phyloP scores from a whole-genome alignment of 768 basidiomycete species.

The Omphalotus guepiniiformis region DNA sequence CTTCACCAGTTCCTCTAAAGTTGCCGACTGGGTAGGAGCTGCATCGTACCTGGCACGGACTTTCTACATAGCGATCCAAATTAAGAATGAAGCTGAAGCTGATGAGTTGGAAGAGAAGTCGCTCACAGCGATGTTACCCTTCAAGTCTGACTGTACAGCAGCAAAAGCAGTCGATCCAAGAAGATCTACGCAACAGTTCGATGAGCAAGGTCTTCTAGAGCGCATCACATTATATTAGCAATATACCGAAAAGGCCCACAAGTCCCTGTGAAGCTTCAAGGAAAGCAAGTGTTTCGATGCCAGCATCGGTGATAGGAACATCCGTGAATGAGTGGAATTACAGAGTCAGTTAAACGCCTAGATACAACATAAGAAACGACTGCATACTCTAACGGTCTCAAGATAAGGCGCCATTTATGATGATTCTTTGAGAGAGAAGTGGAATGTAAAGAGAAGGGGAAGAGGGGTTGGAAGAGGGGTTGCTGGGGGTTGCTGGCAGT shows the following conservation, averaged over 20 bases:
- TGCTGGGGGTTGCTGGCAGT: conserved; percentile 5
- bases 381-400: conserved; percentile 64
- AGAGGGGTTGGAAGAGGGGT: conserved; percentile 7
- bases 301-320: conserved; percentile 80
- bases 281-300: conserved; percentile 86
- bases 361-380: conserved; percentile 12
- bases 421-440: conserved; percentile 13
- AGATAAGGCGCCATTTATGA: conserved; percentile 70
- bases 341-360: neutral
- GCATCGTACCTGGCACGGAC: conserved; percentile 76
- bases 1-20: conserved; percentile 79
- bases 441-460: conserved; percentile 13
- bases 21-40: conserved; percentile 57
- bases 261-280: conserved; percentile 86
- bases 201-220: neutral
- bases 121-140: conserved; percentile 85
- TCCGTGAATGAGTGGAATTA: conserved; percentile 80
- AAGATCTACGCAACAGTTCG: conserved; percentile 76
- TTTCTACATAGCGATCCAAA: conserved; percentile 61
- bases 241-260: conserved; percentile 81
- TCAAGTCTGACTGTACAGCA: conserved; percentile 81
- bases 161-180: conserved; percentile 82
- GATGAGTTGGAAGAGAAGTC: conserved; percentile 5
- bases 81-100: conserved; percentile 4
- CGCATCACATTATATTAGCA: neutral